phyloP scores from a whole-genome alignment of 495 filamentous ascomycete genomes.

The Hypoxylon fuscum region DNA sequence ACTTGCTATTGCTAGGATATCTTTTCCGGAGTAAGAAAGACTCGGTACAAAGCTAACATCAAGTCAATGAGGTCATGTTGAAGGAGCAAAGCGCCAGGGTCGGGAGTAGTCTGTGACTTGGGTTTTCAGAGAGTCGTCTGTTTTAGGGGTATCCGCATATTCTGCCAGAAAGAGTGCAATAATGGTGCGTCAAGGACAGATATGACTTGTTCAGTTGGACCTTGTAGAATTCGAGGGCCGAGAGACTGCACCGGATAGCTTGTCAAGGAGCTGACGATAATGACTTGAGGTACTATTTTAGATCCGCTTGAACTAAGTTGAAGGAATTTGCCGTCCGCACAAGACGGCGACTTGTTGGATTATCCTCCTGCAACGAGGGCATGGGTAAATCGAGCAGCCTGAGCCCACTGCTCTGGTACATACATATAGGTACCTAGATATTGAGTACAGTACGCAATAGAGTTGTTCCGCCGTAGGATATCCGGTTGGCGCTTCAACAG shows the following conservation, averaged over 20 bases:
- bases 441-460: conserved; percentile 38
- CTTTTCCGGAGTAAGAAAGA: conserved; percentile 8
- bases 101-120: conserved; percentile 7
- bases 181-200: conserved; percentile 16
- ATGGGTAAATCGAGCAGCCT: conserved; percentile 39
- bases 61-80: conserved; percentile 28
- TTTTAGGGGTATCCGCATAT: conserved; percentile 26
- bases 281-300: conserved; percentile 24
- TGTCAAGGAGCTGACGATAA: neutral
- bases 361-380: conserved; percentile 35
- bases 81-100: conserved; percentile 13
- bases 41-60: conserved; percentile 20
- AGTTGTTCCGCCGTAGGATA: conserved; percentile 32
- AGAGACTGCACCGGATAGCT: conserved; percentile 4
- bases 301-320: conserved; percentile 22
- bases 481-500: conserved; percentile 37
- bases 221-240: conserved; percentile 3
- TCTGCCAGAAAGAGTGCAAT: conserved; percentile 23
- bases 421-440: conserved; percentile 12
- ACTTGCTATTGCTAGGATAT: conserved; percentile 11
- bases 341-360: conserved; percentile 22
- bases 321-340: conserved; percentile 21
- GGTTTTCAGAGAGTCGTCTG: conserved; percentile 2
- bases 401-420: conserved; percentile 31
- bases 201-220: conserved; percentile 15